Evolutionary conservation across 257 asterid genomes (phyloP).

Genomic region (Buddleja alternifolia): DNA sequence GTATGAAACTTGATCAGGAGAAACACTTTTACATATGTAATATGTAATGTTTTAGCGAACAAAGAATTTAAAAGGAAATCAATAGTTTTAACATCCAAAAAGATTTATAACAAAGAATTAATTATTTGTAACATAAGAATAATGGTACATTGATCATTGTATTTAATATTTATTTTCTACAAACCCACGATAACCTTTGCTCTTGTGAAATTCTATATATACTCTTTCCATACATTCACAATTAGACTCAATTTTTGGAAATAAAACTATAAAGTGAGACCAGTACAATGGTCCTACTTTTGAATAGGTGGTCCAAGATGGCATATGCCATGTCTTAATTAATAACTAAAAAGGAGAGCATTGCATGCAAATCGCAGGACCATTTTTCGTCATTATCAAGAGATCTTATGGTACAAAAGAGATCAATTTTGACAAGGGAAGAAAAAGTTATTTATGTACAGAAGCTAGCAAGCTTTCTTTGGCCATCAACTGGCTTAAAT

Average conservation of each 20-base stretch:
- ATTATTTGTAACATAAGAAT: too few relatives aligned
- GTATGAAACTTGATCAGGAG: too few relatives aligned
- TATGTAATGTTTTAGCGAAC: too few relatives aligned
- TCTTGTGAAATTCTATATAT: too few relatives aligned
- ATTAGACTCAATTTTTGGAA: background rate
- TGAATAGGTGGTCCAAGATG: slow-evolving; percentile 21
- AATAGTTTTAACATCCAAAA: too few relatives aligned
- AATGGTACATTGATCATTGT: too few relatives aligned
- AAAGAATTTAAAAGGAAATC: too few relatives aligned
- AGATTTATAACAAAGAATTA: too few relatives aligned
- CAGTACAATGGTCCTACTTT: background rate
- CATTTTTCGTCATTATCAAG: slow-evolving; percentile 26
- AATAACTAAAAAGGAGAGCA: background rate
- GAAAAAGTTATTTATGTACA: background rate
- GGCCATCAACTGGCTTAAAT: too few relatives aligned
- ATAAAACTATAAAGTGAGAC: background rate
- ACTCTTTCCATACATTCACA: background rate
- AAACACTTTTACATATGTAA: too few relatives aligned
- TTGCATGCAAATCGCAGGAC: slow-evolving; percentile 12
- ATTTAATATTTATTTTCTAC: too few relatives aligned
- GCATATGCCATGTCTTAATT: background rate
- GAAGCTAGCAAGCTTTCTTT: too few relatives aligned
- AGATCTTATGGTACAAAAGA: slow-evolving; percentile 27
- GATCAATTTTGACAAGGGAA: slow-evolving; percentile 14
- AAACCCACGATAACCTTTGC: background rate